Conservation (phyloP, 2,329 filamentous ascomycete species). For the Aspergillus floridensis region DNA sequence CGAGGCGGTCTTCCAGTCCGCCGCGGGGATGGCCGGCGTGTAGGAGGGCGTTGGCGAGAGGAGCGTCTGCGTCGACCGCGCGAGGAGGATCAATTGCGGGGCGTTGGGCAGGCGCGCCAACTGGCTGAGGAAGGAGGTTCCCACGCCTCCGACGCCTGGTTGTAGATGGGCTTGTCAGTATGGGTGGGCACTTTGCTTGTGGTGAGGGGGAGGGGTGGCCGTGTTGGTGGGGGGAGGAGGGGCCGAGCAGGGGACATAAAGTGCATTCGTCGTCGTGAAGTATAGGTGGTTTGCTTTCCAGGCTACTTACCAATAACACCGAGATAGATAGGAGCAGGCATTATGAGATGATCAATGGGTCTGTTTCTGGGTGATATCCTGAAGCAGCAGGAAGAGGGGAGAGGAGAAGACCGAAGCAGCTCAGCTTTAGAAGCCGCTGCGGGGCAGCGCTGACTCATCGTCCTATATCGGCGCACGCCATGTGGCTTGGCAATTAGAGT, state of each 20-base stretch:
- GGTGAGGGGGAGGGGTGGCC: not conserved
- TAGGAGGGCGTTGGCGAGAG: constrained; percentile 68
- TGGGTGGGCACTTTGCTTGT: not conserved
- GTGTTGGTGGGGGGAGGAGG: not conserved
- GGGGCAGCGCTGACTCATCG: constrained; percentile 13
- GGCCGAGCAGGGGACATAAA: not conserved
- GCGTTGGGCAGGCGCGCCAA: constrained; percentile 67
- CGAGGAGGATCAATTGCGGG: constrained; percentile 77
- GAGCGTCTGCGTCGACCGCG: constrained; percentile 79
- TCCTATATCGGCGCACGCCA: constrained; percentile 4
- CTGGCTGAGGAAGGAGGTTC: constrained; percentile 84
- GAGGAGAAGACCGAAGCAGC: constrained; percentile 7
- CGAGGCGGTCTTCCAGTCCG: constrained; percentile 55
- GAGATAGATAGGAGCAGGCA: constrained; percentile 42
- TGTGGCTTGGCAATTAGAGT: not conserved
- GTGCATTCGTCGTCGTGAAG: not conserved
- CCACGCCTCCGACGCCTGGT: constrained; percentile 85
- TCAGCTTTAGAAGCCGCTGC: constrained; percentile 7
- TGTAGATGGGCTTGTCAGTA: not conserved
- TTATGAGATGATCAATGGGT: constrained; percentile 17
- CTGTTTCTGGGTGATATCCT: not conserved
- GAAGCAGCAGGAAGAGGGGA: not conserved
- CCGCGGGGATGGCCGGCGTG: constrained; percentile 60
- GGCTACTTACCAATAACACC: constrained; percentile 41
- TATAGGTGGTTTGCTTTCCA: not conserved